These are phyloP conservation scores for Filosporella fistucella DNA, from an alignment of 495 filamentous ascomycete species.

Conservation along the genomic window DNA sequence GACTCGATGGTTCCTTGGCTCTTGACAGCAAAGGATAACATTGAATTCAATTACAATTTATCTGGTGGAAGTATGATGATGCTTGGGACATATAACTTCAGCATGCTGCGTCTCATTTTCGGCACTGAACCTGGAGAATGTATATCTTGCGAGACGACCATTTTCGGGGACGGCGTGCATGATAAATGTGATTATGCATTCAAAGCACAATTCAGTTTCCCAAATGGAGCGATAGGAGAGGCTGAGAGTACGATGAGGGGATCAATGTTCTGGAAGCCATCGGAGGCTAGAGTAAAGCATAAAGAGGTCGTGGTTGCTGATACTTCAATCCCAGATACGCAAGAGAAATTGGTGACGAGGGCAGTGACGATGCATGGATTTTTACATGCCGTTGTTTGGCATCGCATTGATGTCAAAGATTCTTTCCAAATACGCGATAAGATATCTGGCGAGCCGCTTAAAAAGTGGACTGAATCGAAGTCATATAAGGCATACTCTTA, in stretches of 20 bases:
- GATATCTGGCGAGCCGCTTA: slow-evolving; percentile 17
- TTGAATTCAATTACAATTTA: slow-evolving; percentile 48
- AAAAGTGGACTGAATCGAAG: slow-evolving; percentile 38
- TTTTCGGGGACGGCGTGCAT: slow-evolving; percentile 25
- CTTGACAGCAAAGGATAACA: slow-evolving; percentile 37
- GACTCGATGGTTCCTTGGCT: slow-evolving; percentile 27
- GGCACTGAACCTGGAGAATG: slow-evolving; percentile 16
- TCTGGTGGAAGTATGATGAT: slow-evolving; percentile 27
- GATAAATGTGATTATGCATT: slow-evolving; percentile 34
- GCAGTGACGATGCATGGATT: slow-evolving; percentile 38
- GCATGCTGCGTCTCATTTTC: neutral
- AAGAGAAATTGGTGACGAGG: slow-evolving; percentile 33
- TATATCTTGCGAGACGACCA: slow-evolving; percentile 46
- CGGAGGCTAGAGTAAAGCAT: slow-evolving; percentile 20
- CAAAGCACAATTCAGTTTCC: slow-evolving; percentile 35
- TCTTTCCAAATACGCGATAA: slow-evolving; percentile 11
- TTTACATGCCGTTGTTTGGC: slow-evolving; percentile 33
- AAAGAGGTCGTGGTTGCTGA: slow-evolving; percentile 24
- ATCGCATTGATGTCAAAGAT: slow-evolving; percentile 49
- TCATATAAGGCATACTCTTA: slow-evolving; percentile 42
- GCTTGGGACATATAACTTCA: neutral
- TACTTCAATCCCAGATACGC: slow-evolving; percentile 20
- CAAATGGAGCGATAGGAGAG: slow-evolving; percentile 31
- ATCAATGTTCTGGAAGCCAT: slow-evolving; percentile 18
- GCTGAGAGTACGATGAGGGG: slow-evolving; percentile 31